phyloP scores from a whole-genome alignment of 176 grass and related monocot species.

The Tuctoria greenei region DNA sequence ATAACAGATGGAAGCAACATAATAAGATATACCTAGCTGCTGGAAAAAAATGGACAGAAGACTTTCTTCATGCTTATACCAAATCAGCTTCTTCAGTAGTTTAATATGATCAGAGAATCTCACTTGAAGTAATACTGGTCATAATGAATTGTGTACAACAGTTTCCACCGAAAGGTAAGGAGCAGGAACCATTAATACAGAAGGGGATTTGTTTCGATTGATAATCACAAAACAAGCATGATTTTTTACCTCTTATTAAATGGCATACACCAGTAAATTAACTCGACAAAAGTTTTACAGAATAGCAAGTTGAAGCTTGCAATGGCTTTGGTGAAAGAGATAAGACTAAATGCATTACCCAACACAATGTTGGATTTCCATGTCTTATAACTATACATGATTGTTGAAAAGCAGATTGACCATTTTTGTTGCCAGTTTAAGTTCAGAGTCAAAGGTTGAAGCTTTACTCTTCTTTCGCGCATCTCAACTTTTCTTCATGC shows the following conservation, averaged over 20 bases:
- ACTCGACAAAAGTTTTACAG: neutral
- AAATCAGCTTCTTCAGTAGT: slow-evolving; percentile 17
- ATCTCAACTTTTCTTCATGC: neutral
- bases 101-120: slow-evolving; percentile 2
- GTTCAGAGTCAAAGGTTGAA: neutral
- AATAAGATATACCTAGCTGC: slow-evolving; percentile 20
- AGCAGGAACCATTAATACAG: neutral
- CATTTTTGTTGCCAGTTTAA: neutral
- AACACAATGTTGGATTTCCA: neutral
- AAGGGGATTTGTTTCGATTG: neutral
- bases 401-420: neutral
- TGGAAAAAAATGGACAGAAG: slow-evolving; percentile 3
- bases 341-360: neutral
- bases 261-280: neutral
- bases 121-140: slow-evolving; percentile 1
- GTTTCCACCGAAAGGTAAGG: neutral
- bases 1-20: slow-evolving; percentile 20
- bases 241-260: neutral
- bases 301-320: neutral
- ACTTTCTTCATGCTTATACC: neutral
- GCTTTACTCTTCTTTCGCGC: neutral
- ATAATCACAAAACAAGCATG: neutral
- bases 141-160: slow-evolving; percentile 6
- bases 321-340: neutral
- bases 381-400: neutral